These are phyloP conservation scores for Tolypocladium capitatum DNA, from an alignment of 2,329 filamentous ascomycete species.

Conservation along the genomic window DNA sequence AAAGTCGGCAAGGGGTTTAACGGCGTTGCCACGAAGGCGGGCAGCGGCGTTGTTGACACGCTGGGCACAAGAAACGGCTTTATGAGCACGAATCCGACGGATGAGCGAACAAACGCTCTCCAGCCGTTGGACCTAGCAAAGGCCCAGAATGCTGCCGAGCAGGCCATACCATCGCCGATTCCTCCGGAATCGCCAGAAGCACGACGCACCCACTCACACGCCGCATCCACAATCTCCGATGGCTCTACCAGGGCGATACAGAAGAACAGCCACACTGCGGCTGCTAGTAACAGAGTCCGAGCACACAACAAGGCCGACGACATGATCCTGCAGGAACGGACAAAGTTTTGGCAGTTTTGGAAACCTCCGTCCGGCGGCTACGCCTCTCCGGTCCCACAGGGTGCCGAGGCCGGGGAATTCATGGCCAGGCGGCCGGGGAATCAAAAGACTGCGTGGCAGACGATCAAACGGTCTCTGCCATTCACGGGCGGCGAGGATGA, in stretches of 20 bases:
- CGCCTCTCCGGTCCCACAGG: conserved; percentile 47
- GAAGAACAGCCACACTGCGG: not conserved
- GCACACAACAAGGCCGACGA: conserved; percentile 34
- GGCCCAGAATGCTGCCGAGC: not conserved
- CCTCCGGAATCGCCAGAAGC: conserved; percentile 18
- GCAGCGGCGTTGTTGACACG: conserved; percentile 35
- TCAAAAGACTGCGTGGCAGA: conserved; percentile 36
- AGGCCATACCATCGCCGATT: conserved; percentile 8
- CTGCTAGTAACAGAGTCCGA: conserved; percentile 36
- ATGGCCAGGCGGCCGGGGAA: conserved; percentile 18
- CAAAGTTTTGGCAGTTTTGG: conserved; percentile 51
- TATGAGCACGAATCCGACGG: conserved; percentile 16
- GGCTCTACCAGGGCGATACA: conserved; percentile 18
- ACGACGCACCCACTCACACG: conserved; percentile 21
- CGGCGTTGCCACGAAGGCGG: conserved; percentile 28
- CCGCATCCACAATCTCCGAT: conserved; percentile 23
- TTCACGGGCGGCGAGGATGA: conserved; percentile 33
- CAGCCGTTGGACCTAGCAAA: not conserved
- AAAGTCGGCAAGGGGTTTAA: conserved; percentile 39
- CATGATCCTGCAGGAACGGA: conserved; percentile 31
- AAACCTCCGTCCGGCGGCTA: conserved; percentile 48
- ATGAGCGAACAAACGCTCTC: not conserved
- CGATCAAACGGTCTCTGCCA: conserved; percentile 34
- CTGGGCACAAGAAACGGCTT: conserved; percentile 46
- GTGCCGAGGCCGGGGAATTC: conserved; percentile 27